A percentile compares a stretch with the other conserved stretches of the same genome.
phyloP scores from a whole-genome alignment of 352 stramenopile species.

The Saprolegnia diclina region DNA sequence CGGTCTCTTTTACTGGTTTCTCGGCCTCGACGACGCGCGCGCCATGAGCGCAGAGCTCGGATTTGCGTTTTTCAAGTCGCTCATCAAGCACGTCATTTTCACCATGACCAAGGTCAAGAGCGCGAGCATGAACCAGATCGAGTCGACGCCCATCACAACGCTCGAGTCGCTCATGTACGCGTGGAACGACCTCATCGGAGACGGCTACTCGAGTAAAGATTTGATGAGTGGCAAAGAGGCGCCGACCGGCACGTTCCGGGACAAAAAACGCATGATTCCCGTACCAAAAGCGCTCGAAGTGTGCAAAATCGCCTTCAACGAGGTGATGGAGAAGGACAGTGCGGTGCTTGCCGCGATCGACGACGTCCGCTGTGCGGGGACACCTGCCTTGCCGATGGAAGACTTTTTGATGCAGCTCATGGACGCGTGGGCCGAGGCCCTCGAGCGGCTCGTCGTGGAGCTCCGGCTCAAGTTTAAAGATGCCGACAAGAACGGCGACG shows the following conservation, averaged over 20 bases:
- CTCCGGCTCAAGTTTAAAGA: conserved; percentile 18
- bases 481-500: conserved; percentile 24
- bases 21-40: conserved; percentile 9
- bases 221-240: not conserved
- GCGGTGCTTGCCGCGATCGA: not conserved
- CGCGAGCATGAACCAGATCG: not conserved
- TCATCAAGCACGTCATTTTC: conserved; percentile 12
- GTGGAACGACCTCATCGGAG: conserved; percentile 12
- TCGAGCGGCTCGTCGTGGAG: conserved; percentile 2
- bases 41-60: conserved; percentile 9
- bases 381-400: not conserved
- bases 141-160: not conserved
- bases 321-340: not conserved
- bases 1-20: conserved; percentile 23
- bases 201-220: conserved; percentile 4
- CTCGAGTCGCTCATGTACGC: conserved; percentile 18
- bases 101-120: not conserved
- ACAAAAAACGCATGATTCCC: conserved; percentile 8
- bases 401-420: conserved; percentile 11
- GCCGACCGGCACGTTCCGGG: not conserved
- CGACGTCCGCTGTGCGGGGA: not conserved
- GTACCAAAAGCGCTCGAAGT: conserved; percentile 18
- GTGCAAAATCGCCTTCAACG: not conserved
- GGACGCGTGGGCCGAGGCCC: conserved; percentile 5
- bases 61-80: conserved; percentile 21